Percentiles rank a stretch among this genome's conserved stretches.
Conservation (phyloP, 1,284 basidiomycete genomes). For the Moesziomyces sp. region DNA sequence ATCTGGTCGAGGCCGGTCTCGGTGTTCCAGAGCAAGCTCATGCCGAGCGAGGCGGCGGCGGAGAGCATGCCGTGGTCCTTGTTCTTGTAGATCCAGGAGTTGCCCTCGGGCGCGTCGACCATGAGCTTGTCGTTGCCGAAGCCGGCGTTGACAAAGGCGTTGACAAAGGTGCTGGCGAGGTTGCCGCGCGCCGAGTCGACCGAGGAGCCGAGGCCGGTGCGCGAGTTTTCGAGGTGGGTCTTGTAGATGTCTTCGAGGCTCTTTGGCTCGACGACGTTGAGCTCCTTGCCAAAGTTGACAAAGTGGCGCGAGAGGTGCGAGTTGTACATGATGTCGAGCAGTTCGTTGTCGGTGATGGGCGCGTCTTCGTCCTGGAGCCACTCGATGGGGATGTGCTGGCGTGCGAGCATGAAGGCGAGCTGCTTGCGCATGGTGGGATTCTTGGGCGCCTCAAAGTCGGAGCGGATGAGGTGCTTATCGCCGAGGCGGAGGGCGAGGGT, state of each 20-base stretch:
- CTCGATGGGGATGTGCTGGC: conserved; percentile 89
- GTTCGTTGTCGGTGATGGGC: conserved; percentile 71
- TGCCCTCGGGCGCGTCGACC: conserved; percentile 93
- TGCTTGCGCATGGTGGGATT: conserved; percentile 84
- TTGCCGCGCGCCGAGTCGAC: conserved; percentile 95
- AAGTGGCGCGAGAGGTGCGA: conserved; percentile 79
- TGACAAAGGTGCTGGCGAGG: conserved; percentile 95
- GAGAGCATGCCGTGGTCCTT: conserved; percentile 99
- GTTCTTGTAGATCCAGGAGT: conserved; percentile 99
- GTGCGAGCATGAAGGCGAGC: conserved; percentile 90
- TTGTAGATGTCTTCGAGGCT: conserved; percentile 98
- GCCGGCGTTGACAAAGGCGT: conserved; percentile 98
- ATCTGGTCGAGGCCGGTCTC: conserved; percentile 93
- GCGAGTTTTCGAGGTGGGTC: conserved; percentile 84
- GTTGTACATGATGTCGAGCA: conserved; percentile 77
- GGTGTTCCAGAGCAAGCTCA: conserved; percentile 95
- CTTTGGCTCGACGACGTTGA: conserved; percentile 89
- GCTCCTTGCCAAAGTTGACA: conserved; percentile 91
- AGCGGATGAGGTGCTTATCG: conserved; percentile 78
- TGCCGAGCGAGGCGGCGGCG: conserved; percentile 91
- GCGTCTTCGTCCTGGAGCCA: conserved; percentile 79
- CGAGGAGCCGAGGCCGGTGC: conserved; percentile 68
- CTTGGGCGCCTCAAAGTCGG: conserved; percentile 65
- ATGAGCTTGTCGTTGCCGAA: conserved; percentile 99
- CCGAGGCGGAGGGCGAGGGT: conserved; percentile 86